Evolutionary conservation across 768 basidiomycete species (phyloP), one percentile per base, ranked within the genome.

Genomic region (Collybia nuda): DNA sequence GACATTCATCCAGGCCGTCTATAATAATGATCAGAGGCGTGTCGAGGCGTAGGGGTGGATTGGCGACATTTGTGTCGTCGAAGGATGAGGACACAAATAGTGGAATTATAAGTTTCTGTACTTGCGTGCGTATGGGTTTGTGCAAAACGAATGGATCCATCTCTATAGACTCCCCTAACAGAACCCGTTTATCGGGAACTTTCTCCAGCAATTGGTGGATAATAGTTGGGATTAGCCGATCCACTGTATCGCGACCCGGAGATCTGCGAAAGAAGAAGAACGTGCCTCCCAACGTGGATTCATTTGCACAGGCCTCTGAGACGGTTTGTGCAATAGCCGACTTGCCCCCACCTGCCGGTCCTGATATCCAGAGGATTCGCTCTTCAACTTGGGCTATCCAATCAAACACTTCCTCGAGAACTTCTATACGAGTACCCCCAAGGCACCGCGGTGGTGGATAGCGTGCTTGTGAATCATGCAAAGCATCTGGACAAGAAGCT

Each of bases 211-310:
- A 48, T 24, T 69, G 64, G 7, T 59, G 62, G 0, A 60, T 61
- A 18, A 72, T 38, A 0, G 72, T 70, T 0, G 69, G 48, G 8
- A 71, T 44, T 5, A 74, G 54, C 5, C 57, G 52, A 11, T 43
- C 53, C 5, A 54, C 56, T n/a, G 58, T 60, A n/a, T 58, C 62
- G 5, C 69, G 60, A 22, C 59, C 58, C 6, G 55, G 35, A 36
- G 63, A 61, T 17, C 56, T 49, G 15, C 68, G 60, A 2, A 63
- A 67, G 58, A 72, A 72, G 46, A 71, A 72, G 56, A 70, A 71
- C 36, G 59, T 64, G 0, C 66, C 69, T n/a, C 59, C 67, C 5
- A 68, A 57, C 7, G 39, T 50, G 12, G 45, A 53, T 23, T 24
- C 36, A 24, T 21, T 51, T 50, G 40, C 57, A 24, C 66, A 61